A percentile compares a stretch with the other conserved stretches of the same genome.
These are phyloP conservation scores for Leucaena leucocephala DNA, from an alignment of 306 rosid genomes.

Conservation along the genomic window DNA sequence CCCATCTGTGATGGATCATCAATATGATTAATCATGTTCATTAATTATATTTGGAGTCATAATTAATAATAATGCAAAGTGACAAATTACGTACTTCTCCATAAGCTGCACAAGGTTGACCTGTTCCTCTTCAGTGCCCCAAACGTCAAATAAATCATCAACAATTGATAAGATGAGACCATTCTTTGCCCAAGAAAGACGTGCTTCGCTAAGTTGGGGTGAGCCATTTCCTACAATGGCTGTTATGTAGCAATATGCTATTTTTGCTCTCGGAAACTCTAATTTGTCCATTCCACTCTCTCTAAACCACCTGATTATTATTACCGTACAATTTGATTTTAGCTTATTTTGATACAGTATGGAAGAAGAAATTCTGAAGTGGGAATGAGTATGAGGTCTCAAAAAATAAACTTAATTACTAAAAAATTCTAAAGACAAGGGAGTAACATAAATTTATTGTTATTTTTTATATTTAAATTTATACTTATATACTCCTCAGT, in stretches of 20 bases:
- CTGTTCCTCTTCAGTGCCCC: conserved; percentile 61
- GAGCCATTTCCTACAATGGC: no score
- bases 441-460: no score
- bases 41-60: no score
- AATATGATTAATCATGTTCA: background rate
- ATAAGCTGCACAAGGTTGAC: conserved; percentile 42
- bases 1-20: conserved; percentile 46
- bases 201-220: conserved; percentile 46
- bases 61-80: background rate
- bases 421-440: no score
- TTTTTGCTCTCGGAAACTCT: background rate
- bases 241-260: background rate
- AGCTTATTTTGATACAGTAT: no score
- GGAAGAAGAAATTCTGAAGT: no score
- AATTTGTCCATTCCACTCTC: background rate
- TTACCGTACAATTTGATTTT: no score
- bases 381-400: no score
- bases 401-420: no score
- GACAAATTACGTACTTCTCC: conserved; percentile 39
- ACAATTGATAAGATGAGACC: conserved; percentile 50
- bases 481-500: no score
- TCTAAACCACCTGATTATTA: background rate
- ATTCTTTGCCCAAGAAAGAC: conserved; percentile 59
- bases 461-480: no score
- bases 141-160: conserved; percentile 59